Evolutionary conservation across 768 basidiomycete genomes (phyloP).

Genomic region (Lactarius tabidus): DNA sequence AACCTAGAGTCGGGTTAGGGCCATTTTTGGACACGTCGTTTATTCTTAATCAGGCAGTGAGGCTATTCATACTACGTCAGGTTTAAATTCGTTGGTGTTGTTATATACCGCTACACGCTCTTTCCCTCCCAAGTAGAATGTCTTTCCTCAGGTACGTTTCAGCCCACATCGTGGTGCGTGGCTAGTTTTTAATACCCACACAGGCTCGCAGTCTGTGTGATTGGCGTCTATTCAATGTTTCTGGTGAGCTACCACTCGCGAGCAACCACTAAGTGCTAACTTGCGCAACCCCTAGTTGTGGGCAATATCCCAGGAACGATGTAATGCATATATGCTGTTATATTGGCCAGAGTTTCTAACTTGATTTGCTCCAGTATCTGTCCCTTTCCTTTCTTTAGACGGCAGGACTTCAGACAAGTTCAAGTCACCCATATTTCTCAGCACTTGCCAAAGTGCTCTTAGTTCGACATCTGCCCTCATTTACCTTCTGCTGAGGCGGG

Average conservation of each 20-base stretch:
- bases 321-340: constrained; percentile 42
- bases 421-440: constrained; percentile 80
- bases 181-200: not conserved
- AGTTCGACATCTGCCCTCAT: constrained; percentile 72
- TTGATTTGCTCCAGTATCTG: constrained; percentile 55
- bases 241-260: constrained; percentile 16
- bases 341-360: constrained; percentile 1
- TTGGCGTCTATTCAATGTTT: constrained; percentile 27
- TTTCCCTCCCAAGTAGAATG: constrained; percentile 7
- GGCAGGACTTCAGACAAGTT: constrained; percentile 66
- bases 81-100: not conserved
- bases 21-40: constrained; percentile 11
- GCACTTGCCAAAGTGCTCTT: constrained; percentile 78
- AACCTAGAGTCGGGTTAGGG: constrained; percentile 15
- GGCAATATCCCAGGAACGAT: constrained; percentile 92
- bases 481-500: constrained; percentile 66
- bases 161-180: not conserved
- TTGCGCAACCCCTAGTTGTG: constrained; percentile 52
- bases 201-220: constrained; percentile 24
- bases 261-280: not conserved
- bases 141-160: constrained; percentile 17
- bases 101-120: not conserved
- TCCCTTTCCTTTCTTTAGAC: constrained; percentile 72
- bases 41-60: not conserved
- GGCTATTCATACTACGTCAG: not conserved